phyloP scores from a whole-genome alignment of 1,284 basidiomycete genomes.

The Tylopilus sp. region DNA sequence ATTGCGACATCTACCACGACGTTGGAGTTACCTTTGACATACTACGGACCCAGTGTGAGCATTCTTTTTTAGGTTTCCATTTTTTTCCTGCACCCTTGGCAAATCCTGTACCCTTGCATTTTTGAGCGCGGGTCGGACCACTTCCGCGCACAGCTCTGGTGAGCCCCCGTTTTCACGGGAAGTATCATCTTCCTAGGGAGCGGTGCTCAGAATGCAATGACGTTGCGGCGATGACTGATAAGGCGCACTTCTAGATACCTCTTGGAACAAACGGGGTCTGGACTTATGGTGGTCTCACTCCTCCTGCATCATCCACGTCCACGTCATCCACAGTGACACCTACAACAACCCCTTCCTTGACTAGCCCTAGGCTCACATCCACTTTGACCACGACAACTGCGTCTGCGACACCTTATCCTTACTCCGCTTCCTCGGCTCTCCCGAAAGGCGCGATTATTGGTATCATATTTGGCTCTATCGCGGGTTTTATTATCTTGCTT shows the following conservation, averaged over 20 bases:
- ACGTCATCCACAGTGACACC: slow-evolving; percentile 27
- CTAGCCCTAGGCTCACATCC: slow-evolving; percentile 24
- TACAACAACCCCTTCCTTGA: slow-evolving; percentile 21
- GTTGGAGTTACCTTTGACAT: slow-evolving; percentile 61
- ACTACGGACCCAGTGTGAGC: slow-evolving; percentile 72
- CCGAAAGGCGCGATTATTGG: slow-evolving; percentile 41
- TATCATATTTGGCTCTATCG: slow-evolving; percentile 43
- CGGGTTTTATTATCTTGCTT: slow-evolving; percentile 42
- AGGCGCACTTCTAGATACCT: slow-evolving; percentile 53
- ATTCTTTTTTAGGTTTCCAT: background rate
- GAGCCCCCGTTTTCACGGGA: background rate
- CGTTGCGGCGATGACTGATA: slow-evolving; percentile 12
- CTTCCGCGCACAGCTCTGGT: background rate
- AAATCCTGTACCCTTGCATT: background rate
- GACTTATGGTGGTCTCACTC: slow-evolving; percentile 60
- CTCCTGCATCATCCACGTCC: slow-evolving; percentile 39
- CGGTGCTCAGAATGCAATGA: slow-evolving; percentile 11
- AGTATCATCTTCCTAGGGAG: background rate
- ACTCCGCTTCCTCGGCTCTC: slow-evolving; percentile 27
- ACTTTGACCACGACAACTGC: slow-evolving; percentile 25
- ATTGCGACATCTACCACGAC: slow-evolving; percentile 50
- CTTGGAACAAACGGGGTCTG: slow-evolving; percentile 55
- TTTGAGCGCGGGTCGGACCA: background rate
- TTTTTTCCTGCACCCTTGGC: background rate
- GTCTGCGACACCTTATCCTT: slow-evolving; percentile 28